Conservation (phyloP, 768 basidiomycete species). For the Coprinopsis strossmayeri region DNA sequence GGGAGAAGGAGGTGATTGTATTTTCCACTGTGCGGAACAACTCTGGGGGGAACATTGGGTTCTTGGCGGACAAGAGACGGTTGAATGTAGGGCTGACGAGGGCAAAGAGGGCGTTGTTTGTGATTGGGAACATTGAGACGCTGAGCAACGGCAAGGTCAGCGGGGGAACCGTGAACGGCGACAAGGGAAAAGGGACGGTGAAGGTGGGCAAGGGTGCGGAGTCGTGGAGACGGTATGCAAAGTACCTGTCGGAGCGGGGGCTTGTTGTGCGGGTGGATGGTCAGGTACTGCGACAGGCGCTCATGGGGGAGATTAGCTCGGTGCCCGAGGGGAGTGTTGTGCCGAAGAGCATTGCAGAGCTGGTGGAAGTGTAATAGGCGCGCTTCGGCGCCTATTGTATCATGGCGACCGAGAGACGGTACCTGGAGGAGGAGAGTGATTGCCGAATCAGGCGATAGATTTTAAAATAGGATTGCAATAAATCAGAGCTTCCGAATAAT, state of each 20-base stretch:
- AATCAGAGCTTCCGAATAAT: slow-evolving; percentile 10
- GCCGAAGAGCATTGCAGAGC: no score
- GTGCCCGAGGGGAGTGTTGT: background rate
- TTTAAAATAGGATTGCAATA: no score
- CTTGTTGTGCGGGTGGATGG: slow-evolving; percentile 46
- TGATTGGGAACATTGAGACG: slow-evolving; percentile 69
- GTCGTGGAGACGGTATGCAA: slow-evolving; percentile 57
- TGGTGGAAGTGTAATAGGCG: no score
- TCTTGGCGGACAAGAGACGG: slow-evolving; percentile 78
- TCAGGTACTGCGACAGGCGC: slow-evolving; percentile 10
- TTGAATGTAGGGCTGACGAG: slow-evolving; percentile 90
- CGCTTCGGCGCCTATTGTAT: no score
- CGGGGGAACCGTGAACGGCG: slow-evolving; percentile 13
- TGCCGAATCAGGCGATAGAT: no score
- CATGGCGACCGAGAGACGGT: no score
- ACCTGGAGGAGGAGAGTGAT: no score
- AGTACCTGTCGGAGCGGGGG: slow-evolving; percentile 44
- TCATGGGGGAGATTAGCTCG: background rate
- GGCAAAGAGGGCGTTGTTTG: slow-evolving; percentile 79
- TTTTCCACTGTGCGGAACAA: slow-evolving; percentile 92
- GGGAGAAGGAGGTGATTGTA: slow-evolving; percentile 88
- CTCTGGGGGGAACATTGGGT: slow-evolving; percentile 70
- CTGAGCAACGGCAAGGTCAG: slow-evolving; percentile 40
- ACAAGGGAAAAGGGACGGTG: slow-evolving; percentile 15
- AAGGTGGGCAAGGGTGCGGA: slow-evolving; percentile 36